Percentiles rank a stretch among this genome's conserved stretches.
Evolutionary conservation across 441 rosid species (phyloP).

Genomic region (Kokia cookei): DNA sequence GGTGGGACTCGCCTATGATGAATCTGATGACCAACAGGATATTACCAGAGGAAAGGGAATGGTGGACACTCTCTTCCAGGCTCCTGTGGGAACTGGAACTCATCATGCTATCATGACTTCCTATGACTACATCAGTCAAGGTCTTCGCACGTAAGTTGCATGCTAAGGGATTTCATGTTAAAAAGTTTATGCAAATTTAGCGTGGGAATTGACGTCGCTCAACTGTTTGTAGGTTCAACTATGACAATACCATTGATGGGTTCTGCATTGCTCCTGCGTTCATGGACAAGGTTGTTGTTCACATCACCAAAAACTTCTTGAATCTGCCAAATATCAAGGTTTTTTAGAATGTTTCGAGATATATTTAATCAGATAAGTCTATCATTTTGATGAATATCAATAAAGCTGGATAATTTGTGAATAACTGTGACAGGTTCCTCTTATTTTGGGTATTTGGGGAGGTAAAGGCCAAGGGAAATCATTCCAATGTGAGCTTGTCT

Average conservation of each 20-base stretch:
- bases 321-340: conserved; percentile 86
- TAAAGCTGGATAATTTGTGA: not conserved
- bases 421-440: conserved; percentile 56
- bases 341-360: not conserved
- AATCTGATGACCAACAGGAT: conserved; percentile 90
- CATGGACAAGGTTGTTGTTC: conserved; percentile 97
- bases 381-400: not conserved
- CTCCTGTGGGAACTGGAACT: conserved; percentile 70
- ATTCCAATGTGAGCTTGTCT: conserved; percentile 95
- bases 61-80: conserved; percentile 94
- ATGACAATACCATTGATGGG: conserved; percentile 79
- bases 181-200: not conserved
- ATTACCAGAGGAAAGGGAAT: conserved; percentile 82
- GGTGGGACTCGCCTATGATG: conserved; percentile 62
- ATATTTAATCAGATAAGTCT: not conserved
- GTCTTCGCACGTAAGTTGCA: conserved; percentile 59
- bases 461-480: conserved; percentile 98
- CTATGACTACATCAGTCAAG: conserved; percentile 71
- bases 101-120: conserved; percentile 73
- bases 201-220: not conserved
- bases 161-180: not conserved
- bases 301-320: conserved; percentile 92
- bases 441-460: conserved; percentile 96
- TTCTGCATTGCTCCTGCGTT: conserved; percentile 92
- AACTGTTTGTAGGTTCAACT: conserved; percentile 40